Evolutionary conservation across 768 basidiomycete species (phyloP), one percentile per base, ranked within the genome.

Genomic region (Crucibulum laeve): DNA sequence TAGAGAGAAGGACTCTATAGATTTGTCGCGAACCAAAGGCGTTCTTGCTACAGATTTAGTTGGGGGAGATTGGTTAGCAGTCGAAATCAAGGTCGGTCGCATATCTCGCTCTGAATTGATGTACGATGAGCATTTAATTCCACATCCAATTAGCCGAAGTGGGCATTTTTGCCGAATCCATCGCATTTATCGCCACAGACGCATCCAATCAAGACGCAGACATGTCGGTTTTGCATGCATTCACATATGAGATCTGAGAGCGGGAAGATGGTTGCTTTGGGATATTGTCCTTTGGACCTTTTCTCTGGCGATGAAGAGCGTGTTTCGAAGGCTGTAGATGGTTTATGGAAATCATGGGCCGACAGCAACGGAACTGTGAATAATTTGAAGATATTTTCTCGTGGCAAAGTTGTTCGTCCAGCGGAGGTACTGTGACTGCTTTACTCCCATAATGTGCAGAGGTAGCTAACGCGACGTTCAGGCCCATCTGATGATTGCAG

Each of bases 141-240:
- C 15, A 43, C 38, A 26, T 24, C 25, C 13, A 42, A 24, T 4
- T 57, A 96, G 95, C 95, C 95, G 24, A 99, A 99, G 71, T 99
- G 95, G 94, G 91, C 83, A 3, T 96, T 99, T 62, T 63, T 97
- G 28, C 92, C 95, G 2, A 72, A 69, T 24, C 56, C 73, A 4
- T 50, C 54, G 2, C 73, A 84, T 61, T 69, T 93, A 26, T 85
- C 91, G 4, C 53, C 69, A 3, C 63, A 66, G 28, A 86, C 83
- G 1, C 69, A 61, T 11, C 46, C 55, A 1, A 62, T 80, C 51
- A 97, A 97, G 70, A 70, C 70, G 5, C 65, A 62, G 28, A 84
- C 87, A 13, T 95, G 93, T 67, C 78, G 95, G 50, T 94, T 91
- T 61, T 93, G 91, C 60, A 88, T 97, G 85, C 91, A 97, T 60